Conservation (phyloP, 192 early-diverging fungal species). For the Rhizoclosmatium globosum region DNA sequence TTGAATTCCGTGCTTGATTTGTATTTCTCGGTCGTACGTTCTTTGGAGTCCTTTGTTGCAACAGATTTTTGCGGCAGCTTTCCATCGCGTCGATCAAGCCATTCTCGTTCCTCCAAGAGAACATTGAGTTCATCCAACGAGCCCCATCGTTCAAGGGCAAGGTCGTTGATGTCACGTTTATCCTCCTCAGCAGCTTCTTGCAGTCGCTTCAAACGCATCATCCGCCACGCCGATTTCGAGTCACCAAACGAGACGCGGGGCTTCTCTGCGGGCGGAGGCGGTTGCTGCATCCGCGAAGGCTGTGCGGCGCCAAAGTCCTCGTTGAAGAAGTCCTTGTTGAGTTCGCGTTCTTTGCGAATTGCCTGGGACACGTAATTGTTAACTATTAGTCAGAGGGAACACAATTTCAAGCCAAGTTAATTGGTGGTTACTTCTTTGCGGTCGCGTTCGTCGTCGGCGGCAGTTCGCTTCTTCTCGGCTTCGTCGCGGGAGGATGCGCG, state of each 20-base stretch:
- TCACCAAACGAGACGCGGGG: conserved; percentile 54
- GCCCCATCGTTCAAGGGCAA: conserved; percentile 79
- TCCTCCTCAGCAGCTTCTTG: conserved; percentile 76
- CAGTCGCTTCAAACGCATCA: conserved; percentile 78
- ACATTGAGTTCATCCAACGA: conserved; percentile 73
- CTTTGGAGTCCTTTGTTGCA: not conserved
- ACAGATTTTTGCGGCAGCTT: not conserved
- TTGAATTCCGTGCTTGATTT: conserved; percentile 18
- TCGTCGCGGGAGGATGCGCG: conserved; percentile 24
- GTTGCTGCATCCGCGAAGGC: not conserved
- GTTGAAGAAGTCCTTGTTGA: conserved; percentile 49
- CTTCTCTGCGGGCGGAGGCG: not conserved
- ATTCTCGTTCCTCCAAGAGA: conserved; percentile 69
- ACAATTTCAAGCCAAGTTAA: not conserved
- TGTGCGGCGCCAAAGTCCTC: conserved; percentile 25
- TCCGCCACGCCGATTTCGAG: conserved; percentile 70
- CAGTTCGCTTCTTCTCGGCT: not conserved
- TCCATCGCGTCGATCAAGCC: conserved; percentile 56
- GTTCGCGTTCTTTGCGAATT: conserved; percentile 44
- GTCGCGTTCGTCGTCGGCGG: conserved; percentile 28
- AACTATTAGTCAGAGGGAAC: not conserved
- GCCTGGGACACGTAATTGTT: not conserved
- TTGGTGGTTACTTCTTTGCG: conserved; percentile 31
- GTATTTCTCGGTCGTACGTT: conserved; percentile 3
- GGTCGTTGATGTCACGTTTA: conserved; percentile 63